Conservation (phyloP, 78 protist genomes). For the Dictyostelium capitatum region DNA sequence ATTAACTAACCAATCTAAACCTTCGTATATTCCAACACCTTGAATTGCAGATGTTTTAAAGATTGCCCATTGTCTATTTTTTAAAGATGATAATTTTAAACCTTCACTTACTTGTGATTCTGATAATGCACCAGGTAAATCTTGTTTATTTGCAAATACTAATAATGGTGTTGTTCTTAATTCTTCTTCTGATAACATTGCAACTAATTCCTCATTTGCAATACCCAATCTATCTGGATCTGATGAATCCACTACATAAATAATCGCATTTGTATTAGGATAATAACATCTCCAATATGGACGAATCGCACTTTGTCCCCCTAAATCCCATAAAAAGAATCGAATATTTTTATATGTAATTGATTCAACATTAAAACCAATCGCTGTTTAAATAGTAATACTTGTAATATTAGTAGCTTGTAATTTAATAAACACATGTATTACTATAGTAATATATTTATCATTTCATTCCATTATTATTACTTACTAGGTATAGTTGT, state of each 20-base stretch:
- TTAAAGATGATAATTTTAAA: conserved; percentile 48
- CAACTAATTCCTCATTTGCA: conserved; percentile 90
- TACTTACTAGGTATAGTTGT: conserved; percentile 92
- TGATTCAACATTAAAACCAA: conserved; percentile 98
- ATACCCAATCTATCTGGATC: conserved; percentile 92
- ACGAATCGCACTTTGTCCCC: conserved; percentile 92
- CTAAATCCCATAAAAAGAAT: conserved; percentile 93
- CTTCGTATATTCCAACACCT: conserved; percentile 95
- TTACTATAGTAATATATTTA: not conserved
- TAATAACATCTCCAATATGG: conserved; percentile 99
- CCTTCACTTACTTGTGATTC: conserved; percentile 76
- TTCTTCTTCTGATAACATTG: conserved; percentile 95
- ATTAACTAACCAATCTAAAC: conserved; percentile 92
- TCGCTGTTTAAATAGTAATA: conserved; percentile 88
- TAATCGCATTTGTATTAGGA: conserved; percentile 96
- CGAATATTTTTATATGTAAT: conserved; percentile 94
- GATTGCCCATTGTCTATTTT: conserved; percentile 91
- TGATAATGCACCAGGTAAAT: conserved; percentile 88
- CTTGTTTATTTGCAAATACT: conserved; percentile 97
- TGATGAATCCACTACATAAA: conserved; percentile 96
- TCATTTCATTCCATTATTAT: not conserved
- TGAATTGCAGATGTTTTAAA: conserved; percentile 91
- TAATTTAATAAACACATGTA: too few relatives aligned
- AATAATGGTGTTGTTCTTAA: conserved; percentile 90
- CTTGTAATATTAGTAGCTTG: not conserved